These are phyloP conservation scores for Exophiala sp. DNA, from an alignment of 2,329 filamentous ascomycete species.

Conservation along the genomic window DNA sequence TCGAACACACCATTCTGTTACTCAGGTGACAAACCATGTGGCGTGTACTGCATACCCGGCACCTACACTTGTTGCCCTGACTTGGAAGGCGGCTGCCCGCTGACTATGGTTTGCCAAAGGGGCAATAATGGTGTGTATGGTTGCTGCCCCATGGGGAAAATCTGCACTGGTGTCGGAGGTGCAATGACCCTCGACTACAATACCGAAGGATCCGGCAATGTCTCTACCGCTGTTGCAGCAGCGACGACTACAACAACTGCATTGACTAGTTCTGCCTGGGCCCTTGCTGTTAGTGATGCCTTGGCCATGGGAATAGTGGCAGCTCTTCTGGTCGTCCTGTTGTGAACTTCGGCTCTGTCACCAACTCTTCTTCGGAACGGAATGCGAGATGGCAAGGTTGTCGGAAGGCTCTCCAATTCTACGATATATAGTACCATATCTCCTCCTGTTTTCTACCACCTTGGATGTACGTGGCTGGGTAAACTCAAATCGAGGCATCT, in stretches of 20 bases:
- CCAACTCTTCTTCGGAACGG: too few species aligned
- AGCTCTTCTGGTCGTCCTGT: slow-evolving; percentile 2
- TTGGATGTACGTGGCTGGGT: too few species aligned
- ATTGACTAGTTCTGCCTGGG: slow-evolving; percentile 6
- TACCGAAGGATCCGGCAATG: slow-evolving; percentile 12
- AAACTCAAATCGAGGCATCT: too few species aligned
- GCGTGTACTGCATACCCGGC: slow-evolving; percentile 24
- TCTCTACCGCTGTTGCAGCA: neutral
- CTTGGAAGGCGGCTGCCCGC: slow-evolving; percentile 21
- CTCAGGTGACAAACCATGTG: slow-evolving; percentile 20
- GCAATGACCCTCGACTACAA: neutral
- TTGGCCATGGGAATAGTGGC: slow-evolving; percentile 5
- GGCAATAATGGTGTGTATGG: slow-evolving; percentile 25
- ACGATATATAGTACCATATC: too few species aligned
- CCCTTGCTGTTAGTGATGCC: slow-evolving; percentile 5
- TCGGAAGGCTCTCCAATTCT: too few species aligned
- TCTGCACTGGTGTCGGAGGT: slow-evolving; percentile 23
- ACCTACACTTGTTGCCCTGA: slow-evolving; percentile 27
- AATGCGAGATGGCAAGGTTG: too few species aligned
- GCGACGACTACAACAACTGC: neutral
- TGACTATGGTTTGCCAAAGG: slow-evolving; percentile 14
- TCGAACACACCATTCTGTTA: slow-evolving; percentile 17
- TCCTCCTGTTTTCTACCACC: too few species aligned
- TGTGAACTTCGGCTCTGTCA: too few species aligned
- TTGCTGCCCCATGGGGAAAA: slow-evolving; percentile 21